Evolutionary conservation across 345 rosid genomes (phyloP).

Genomic region (Mangifera indica): DNA sequence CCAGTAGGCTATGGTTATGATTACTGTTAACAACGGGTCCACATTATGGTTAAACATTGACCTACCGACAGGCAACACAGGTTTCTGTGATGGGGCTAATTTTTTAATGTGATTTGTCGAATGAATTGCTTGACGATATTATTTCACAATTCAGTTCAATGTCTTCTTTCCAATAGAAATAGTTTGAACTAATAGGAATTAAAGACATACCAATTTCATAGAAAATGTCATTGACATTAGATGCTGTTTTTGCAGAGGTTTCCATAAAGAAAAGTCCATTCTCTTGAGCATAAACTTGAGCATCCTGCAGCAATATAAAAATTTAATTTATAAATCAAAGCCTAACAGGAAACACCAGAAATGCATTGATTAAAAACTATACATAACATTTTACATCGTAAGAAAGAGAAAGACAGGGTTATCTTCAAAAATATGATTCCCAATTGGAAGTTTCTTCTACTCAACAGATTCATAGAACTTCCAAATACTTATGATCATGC

Average conservation of each 20-base stretch:
- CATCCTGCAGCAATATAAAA: conserved; percentile 56
- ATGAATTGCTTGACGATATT: neutral
- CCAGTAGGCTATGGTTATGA: neutral
- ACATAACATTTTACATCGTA: neutral
- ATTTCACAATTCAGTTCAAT: neutral
- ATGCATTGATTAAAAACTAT: neutral
- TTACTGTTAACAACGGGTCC: neutral
- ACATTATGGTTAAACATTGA: neutral
- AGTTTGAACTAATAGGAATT: neutral
- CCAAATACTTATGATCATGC: neutral
- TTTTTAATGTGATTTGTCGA: neutral
- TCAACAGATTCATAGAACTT: conserved; percentile 2
- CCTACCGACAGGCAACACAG: neutral
- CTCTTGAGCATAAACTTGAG: conserved; percentile 81
- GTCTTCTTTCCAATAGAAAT: neutral
- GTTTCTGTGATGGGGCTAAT: neutral
- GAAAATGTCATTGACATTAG: conserved; percentile 86
- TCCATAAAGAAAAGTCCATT: conserved; percentile 93
- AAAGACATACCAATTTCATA: conserved; percentile 69
- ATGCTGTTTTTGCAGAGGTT: conserved; percentile 93
- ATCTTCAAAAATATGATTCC: neutral
- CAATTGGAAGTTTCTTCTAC: neutral
- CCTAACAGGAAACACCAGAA: neutral
- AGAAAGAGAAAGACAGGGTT: neutral
- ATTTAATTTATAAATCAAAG: neutral